phyloP scores from a whole-genome alignment of 2,329 filamentous ascomycete species.

The Aspergillus ibericus region DNA sequence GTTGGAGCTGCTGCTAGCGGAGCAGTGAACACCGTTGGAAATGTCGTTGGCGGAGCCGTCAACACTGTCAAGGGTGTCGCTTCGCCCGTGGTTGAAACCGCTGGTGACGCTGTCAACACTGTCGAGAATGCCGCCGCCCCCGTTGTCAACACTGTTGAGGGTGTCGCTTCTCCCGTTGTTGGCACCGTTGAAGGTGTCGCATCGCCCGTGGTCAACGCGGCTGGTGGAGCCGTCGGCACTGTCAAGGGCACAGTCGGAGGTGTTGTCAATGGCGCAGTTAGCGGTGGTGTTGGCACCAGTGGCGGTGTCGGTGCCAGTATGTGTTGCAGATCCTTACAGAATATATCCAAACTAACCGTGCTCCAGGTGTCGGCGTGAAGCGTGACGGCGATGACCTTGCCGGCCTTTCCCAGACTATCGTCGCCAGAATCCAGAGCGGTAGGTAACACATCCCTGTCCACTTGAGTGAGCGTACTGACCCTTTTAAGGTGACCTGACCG shows the following conservation, averaged over 20 bases:
- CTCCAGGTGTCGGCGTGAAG: constrained; percentile 6
- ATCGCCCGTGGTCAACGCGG: constrained; percentile 1
- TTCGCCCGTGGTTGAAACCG: background rate
- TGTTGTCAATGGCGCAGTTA: constrained; percentile 1
- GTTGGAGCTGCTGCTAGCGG: background rate
- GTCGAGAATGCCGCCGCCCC: background rate
- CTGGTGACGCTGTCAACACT: background rate
- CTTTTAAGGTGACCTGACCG: constrained; percentile 10
- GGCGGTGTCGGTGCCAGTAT: constrained; percentile 20
- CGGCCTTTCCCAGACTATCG: constrained; percentile 16
- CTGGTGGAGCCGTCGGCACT: background rate
- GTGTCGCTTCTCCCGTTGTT: background rate
- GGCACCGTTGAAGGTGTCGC: background rate
- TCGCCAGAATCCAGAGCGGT: constrained; percentile 15
- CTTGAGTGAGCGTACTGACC: background rate
- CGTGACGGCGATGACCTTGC: constrained; percentile 14
- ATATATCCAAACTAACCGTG: background rate
- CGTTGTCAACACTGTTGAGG: background rate
- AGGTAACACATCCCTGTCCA: background rate
- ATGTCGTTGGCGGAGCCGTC: background rate
- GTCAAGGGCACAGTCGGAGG: constrained; percentile 3
- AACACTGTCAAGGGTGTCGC: constrained; percentile 15
- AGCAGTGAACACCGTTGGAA: constrained; percentile 1
- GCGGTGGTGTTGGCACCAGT: background rate
- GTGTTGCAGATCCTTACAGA: background rate